Conservation (phyloP, 352 stramenopile species). For the Saprolegnia diclina region DNA sequence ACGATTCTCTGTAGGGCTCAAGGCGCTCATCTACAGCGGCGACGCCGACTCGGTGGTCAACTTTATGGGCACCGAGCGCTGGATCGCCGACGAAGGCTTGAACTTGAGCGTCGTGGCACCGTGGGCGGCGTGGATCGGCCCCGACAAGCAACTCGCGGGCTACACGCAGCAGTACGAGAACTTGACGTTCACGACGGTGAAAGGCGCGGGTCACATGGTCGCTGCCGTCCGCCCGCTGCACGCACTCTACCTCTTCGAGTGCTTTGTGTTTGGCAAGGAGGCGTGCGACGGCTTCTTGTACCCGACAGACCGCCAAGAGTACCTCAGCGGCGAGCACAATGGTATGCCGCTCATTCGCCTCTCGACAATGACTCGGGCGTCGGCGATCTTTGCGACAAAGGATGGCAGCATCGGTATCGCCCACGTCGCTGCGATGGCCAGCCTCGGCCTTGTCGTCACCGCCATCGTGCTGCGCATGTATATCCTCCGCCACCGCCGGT, state of each 20-base stretch:
- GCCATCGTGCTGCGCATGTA: background rate
- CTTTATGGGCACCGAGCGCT: conserved; percentile 68
- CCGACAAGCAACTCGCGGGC: conserved; percentile 74
- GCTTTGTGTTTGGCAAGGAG: conserved; percentile 28
- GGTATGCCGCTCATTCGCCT: background rate
- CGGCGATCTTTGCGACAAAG: background rate
- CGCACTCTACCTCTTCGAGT: conserved; percentile 28
- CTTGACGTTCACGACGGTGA: conserved; percentile 88
- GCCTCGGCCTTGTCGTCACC: background rate
- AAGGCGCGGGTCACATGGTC: conserved; percentile 89
- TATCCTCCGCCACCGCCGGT: background rate
- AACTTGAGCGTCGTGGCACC: conserved; percentile 58
- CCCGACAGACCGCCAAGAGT: conserved; percentile 42
- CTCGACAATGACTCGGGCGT: background rate
- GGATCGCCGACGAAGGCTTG: conserved; percentile 58
- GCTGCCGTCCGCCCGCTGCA: conserved; percentile 28
- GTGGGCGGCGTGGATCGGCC: conserved; percentile 68
- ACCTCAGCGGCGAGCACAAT: conserved; percentile 6
- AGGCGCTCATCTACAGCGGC: conserved; percentile 66
- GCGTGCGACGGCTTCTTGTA: conserved; percentile 48
- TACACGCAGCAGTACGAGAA: conserved; percentile 84
- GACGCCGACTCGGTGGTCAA: conserved; percentile 78
- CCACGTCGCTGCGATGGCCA: background rate
- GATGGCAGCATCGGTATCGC: background rate
- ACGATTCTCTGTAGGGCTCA: conserved; percentile 38